Base-by-base conservation (phyloP, 345 rosid species). In the Laguncularia racemosa region DNA sequence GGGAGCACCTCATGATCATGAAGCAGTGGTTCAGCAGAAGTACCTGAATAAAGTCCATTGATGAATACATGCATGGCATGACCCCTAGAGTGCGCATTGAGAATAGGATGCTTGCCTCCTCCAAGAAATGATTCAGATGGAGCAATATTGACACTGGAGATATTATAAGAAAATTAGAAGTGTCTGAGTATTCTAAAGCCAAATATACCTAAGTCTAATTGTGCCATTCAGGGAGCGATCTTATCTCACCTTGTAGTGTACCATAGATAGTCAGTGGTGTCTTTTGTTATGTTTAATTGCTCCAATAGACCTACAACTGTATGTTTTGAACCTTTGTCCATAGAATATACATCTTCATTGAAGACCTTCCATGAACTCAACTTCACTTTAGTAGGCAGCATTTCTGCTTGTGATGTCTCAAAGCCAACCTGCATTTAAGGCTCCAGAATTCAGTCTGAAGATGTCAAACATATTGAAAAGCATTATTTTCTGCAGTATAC, bases 11-110 rank as follows among this genome's bases (percentile, higher is more conserved):
- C 63, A n/a, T 26, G 16, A 33, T 38, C 53, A 21, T 8, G 48
- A 16, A 40, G 11, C 38, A 52, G 16, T 14, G 11, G 33, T 49
- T 58, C 33, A 48, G 18, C 28, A 5, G 47, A 47, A 53, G 51
- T 60, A 84, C 98, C 98, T 66, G 88, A 69, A 60, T 76, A 77
- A 12, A 79, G 76, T 52, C 90, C 95, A 69, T 88, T 88, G 67
- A 88, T 55, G 66, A 91, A 91, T n/a, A 82, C 83, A 72, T 77
- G 92, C 61, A 84, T 64, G 53, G 73, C 95, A 71, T 88, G 95
- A 28, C 97, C 96, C 55, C 79, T 79, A 26, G 95, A 88, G 38
- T 71, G 73, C 52, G 82, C 83, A 9, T 64, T 77, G 59, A 91
- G 98, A 54, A 67, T 56, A 14, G 85, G 83, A 17, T 33, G 65